Evolutionary conservation across 1,284 basidiomycete genomes (phyloP).

Genomic region (Blastosporella zonata): DNA sequence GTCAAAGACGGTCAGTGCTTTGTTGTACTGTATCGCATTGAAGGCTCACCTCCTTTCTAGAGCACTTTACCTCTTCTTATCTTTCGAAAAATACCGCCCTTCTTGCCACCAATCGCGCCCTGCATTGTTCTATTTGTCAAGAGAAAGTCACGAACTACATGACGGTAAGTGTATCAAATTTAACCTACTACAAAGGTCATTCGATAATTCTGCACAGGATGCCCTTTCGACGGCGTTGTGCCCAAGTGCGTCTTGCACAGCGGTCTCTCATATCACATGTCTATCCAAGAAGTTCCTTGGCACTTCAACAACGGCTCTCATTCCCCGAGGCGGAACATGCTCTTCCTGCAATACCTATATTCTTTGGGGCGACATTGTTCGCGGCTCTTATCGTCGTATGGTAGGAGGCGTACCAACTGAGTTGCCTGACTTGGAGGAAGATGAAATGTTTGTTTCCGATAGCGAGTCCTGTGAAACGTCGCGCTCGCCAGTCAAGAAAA

Average conservation of each 20-base stretch:
- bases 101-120: conserved; percentile 28
- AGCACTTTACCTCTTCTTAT: conserved; percentile 55
- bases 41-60: conserved; percentile 18
- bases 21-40: background rate
- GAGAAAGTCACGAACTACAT: conserved; percentile 38
- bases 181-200: background rate
- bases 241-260: conserved; percentile 46
- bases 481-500: conserved; percentile 14
- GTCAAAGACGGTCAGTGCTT: conserved; percentile 56
- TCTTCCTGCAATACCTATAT: conserved; percentile 49
- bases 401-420: conserved; percentile 30
- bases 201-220: conserved; percentile 41
- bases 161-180: conserved; percentile 36
- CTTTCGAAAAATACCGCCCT: conserved; percentile 50
- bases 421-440: conserved; percentile 22
- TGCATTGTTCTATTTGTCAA: conserved; percentile 55
- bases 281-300: conserved; percentile 59
- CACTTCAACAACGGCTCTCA: conserved; percentile 34
- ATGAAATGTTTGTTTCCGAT: conserved; percentile 27
- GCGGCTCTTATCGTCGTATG: conserved; percentile 63
- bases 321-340: conserved; percentile 67
- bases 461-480: conserved; percentile 1
- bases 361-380: conserved; percentile 74
- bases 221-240: conserved; percentile 48
- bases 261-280: conserved; percentile 68